Conservation (phyloP, 78 protist species). For the Bigelowiella natans region DNA sequence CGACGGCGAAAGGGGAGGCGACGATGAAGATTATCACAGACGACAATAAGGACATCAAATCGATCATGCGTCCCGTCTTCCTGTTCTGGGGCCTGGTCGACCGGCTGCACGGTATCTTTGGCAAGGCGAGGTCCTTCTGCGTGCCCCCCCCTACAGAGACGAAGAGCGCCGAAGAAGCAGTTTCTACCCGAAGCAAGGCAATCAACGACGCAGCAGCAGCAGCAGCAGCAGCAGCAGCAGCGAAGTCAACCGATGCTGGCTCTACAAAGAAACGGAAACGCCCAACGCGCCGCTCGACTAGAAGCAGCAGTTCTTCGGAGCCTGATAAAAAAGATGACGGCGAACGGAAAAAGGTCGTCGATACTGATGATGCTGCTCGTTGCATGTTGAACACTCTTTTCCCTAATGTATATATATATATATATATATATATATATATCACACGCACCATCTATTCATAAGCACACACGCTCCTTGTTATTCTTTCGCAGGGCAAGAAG, state of each 20-base stretch:
- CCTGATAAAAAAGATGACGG: neutral
- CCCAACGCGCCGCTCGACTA: too few species aligned
- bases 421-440: neutral
- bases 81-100: neutral
- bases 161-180: neutral
- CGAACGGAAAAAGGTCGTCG: neutral
- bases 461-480: neutral
- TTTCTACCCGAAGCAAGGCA: too few species aligned
- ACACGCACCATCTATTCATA: neutral
- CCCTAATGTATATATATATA: neutral
- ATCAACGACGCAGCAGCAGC: too few species aligned
- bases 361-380: neutral
- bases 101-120: neutral
- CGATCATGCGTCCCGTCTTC: neutral
- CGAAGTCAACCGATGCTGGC: too few species aligned
- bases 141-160: neutral
- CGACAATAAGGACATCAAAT: neutral
- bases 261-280: too few species aligned
- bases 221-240: too few species aligned
- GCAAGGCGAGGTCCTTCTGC: neutral
- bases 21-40: neutral
- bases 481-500: neutral
- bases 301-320: too few species aligned
- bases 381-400: neutral
- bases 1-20: neutral